Evolutionary conservation across 176 grass and related monocot species (phyloP).

Genomic region (Carex littledalei): DNA sequence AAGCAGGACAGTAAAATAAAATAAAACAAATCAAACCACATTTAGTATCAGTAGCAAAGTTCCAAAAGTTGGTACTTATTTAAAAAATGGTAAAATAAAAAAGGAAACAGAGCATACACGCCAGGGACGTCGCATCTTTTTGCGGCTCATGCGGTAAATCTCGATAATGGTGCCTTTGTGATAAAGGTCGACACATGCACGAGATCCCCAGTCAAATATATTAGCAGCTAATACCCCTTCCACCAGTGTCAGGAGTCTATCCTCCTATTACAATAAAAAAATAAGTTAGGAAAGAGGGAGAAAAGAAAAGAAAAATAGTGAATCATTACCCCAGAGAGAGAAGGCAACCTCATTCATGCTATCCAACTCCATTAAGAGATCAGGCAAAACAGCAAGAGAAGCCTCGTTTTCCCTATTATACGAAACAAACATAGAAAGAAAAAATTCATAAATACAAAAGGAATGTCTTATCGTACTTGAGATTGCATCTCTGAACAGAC

Average conservation of each 20-base stretch:
- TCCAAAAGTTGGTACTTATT: neutral
- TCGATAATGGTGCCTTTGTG: constrained; percentile 99
- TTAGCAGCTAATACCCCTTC: constrained; percentile 98
- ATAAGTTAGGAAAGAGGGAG: neutral
- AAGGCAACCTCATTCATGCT: constrained; percentile 80
- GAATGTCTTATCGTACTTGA: neutral
- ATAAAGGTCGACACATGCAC: constrained; percentile 98
- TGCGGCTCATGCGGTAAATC: constrained; percentile 99
- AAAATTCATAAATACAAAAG: neutral
- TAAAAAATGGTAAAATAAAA: neutral
- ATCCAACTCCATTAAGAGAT: constrained; percentile 95
- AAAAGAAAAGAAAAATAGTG: neutral
- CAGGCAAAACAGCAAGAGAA: constrained; percentile 91
- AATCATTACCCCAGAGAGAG: neutral
- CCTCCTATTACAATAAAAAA: constrained; percentile 51
- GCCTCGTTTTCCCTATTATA: constrained; percentile 92
- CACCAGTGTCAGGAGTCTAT: constrained; percentile 75
- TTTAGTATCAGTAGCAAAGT: neutral
- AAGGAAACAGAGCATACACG: constrained; percentile 43
- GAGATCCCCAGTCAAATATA: constrained; percentile 99
- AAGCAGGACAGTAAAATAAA: neutral
- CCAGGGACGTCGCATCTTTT: constrained; percentile 99
- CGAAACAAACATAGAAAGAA: constrained; percentile 12
- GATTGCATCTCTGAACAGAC: neutral
- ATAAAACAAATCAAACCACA: neutral